phyloP scores from a whole-genome alignment of 1,284 basidiomycete species.

The Laetiporus sulphureus region DNA sequence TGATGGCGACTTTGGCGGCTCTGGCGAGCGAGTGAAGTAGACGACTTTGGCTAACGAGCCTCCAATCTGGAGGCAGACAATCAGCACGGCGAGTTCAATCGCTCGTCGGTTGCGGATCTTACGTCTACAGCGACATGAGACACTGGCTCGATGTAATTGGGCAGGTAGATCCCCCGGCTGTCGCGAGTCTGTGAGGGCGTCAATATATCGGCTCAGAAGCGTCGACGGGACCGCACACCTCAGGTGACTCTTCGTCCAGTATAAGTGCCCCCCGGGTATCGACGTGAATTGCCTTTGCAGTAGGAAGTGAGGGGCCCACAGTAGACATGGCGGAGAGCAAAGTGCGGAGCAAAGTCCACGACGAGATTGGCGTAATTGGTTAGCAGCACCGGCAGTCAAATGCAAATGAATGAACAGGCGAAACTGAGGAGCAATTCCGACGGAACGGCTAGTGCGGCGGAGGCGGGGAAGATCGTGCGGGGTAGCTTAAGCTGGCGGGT shows the following conservation, averaged over 20 bases:
- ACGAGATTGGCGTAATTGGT: too few relatives aligned
- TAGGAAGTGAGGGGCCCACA: conserved; percentile 57
- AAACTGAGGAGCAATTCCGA: too few relatives aligned
- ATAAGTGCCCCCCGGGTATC: conserved; percentile 87
- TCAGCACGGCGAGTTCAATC: conserved; percentile 1
- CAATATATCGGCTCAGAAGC: conserved; percentile 13
- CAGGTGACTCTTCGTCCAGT: conserved; percentile 86
- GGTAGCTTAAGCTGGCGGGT: too few relatives aligned
- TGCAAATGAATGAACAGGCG: too few relatives aligned
- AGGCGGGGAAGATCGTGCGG: too few relatives aligned
- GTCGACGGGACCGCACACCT: conserved; percentile 39
- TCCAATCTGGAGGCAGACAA: conserved; percentile 63
- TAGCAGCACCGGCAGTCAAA: too few relatives aligned
- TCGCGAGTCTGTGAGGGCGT: conserved; percentile 70
- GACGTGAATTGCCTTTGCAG: conserved; percentile 74
- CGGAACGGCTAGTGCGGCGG: too few relatives aligned
- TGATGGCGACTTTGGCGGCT: conserved; percentile 67
- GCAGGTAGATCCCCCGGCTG: conserved; percentile 91
- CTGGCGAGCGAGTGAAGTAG: conserved; percentile 92
- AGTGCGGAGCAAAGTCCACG: neutral
- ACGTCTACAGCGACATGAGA: conserved; percentile 95
- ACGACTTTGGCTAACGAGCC: conserved; percentile 98
- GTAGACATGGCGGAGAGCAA: conserved; percentile 18
- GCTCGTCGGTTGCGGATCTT: conserved; percentile 26
- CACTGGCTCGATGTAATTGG: conserved; percentile 94